Conservation (phyloP, 192 early-diverging fungal species). For the Allomyces macrogynus region DNA sequence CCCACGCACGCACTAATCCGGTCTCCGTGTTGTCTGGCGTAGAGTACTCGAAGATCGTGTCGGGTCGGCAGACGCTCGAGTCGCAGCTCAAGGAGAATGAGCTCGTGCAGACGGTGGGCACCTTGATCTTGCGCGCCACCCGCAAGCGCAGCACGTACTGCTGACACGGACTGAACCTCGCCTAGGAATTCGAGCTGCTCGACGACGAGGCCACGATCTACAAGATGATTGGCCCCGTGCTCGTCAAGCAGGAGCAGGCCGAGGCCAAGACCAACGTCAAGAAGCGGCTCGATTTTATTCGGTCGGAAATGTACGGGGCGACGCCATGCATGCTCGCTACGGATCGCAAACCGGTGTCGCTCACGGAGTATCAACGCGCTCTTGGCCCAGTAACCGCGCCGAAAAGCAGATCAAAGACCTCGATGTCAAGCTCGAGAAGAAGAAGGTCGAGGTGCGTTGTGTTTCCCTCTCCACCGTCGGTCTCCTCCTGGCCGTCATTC, state of each 20-base stretch:
- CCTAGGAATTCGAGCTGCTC: conserved; percentile 70
- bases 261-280: conserved; percentile 78
- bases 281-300: conserved; percentile 85
- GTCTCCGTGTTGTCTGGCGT: too few species aligned
- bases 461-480: background rate
- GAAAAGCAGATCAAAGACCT: conserved; percentile 64
- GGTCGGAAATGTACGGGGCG: conserved; percentile 53
- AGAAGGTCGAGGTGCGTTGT: conserved; percentile 44
- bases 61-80: conserved; percentile 61
- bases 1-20: too few species aligned
- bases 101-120: conserved; percentile 55
- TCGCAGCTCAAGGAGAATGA: conserved; percentile 95
- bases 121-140: background rate
- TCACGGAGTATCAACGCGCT: background rate
- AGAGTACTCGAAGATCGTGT: conserved; percentile 60
- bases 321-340: background rate
- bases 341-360: background rate
- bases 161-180: background rate
- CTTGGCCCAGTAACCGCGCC: conserved; percentile 49
- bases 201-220: conserved; percentile 68
- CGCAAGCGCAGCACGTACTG: background rate
- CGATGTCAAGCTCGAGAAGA: conserved; percentile 61
- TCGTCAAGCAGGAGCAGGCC: conserved; percentile 73
- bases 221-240: conserved; percentile 89
- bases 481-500: too few species aligned